Conservation (phyloP, 2,329 filamentous ascomycete species). For the Aspergillus tubingensis region DNA sequence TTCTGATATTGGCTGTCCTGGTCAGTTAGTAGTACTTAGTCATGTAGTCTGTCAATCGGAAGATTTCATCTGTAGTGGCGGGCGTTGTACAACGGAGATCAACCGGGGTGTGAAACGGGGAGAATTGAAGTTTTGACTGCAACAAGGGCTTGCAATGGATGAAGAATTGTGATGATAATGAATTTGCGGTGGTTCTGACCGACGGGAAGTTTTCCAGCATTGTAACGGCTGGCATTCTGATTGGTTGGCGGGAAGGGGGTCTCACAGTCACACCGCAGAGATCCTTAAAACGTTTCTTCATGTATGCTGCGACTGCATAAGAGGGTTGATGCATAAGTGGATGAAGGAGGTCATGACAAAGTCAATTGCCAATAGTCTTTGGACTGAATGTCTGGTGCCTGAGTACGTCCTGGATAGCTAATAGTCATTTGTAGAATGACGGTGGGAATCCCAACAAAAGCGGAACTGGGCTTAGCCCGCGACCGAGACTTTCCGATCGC, state of each 20-base stretch:
- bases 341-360: background rate
- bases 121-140: background rate
- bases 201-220: background rate
- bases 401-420: no score
- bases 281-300: background rate
- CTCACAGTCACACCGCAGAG: background rate
- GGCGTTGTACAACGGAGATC: background rate
- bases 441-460: constrained; percentile 12
- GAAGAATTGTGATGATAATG: background rate
- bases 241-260: background rate
- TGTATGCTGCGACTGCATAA: background rate
- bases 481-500: background rate
- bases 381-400: no score
- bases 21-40: background rate
- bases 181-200: background rate
- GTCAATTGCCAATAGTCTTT: no score
- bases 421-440: background rate
- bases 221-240: background rate
- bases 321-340: background rate
- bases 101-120: background rate
- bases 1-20: background rate
- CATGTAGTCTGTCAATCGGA: constrained; percentile 6
- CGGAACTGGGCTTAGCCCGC: constrained; percentile 4
- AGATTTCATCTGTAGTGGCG: background rate
- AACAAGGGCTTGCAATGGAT: background rate